phyloP scores from a whole-genome alignment of 202 grass and related monocot species.

The Zoysia matrella region DNA sequence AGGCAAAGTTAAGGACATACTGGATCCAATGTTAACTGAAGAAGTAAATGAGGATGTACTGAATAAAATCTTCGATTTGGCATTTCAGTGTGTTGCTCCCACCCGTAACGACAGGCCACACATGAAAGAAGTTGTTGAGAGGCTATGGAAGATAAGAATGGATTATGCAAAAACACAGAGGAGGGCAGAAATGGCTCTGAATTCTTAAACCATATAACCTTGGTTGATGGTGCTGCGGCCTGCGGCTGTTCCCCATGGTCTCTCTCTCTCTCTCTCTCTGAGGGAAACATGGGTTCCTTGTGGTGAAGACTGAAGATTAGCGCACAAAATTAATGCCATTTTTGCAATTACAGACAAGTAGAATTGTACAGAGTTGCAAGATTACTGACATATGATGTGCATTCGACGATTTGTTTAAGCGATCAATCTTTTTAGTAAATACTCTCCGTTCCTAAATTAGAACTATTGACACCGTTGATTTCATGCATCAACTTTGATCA shows the following conservation, averaged over 20 bases:
- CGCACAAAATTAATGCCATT: conserved; percentile 9
- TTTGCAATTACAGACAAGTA: conserved; percentile 30
- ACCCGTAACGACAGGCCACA: conserved; percentile 73
- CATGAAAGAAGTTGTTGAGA: conserved; percentile 89
- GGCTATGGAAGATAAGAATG: conserved; percentile 83
- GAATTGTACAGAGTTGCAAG: conserved; percentile 42
- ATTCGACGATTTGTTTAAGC: conserved; percentile 34
- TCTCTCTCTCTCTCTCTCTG: conserved; percentile 8
- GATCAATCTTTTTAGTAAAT: conserved; percentile 2
- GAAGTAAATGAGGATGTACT: conserved; percentile 69
- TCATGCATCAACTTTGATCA: no score
- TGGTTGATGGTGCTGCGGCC: neutral
- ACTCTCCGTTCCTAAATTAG: no score
- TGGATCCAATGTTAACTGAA: conserved; percentile 79
- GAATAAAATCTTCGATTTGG: conserved; percentile 59
- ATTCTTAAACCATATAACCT: conserved; percentile 39
- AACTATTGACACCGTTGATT: no score
- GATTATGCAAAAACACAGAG: conserved; percentile 62
- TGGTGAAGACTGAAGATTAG: conserved; percentile 27
- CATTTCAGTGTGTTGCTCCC: conserved; percentile 79
- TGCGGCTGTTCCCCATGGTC: no score
- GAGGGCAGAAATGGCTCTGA: conserved; percentile 41
- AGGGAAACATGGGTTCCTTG: neutral
- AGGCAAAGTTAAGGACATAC: conserved; percentile 9
- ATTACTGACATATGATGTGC: conserved; percentile 29